Evolutionary conservation across 2,329 filamentous ascomycete species (phyloP).

Genomic region (Exophiala mesophila): DNA sequence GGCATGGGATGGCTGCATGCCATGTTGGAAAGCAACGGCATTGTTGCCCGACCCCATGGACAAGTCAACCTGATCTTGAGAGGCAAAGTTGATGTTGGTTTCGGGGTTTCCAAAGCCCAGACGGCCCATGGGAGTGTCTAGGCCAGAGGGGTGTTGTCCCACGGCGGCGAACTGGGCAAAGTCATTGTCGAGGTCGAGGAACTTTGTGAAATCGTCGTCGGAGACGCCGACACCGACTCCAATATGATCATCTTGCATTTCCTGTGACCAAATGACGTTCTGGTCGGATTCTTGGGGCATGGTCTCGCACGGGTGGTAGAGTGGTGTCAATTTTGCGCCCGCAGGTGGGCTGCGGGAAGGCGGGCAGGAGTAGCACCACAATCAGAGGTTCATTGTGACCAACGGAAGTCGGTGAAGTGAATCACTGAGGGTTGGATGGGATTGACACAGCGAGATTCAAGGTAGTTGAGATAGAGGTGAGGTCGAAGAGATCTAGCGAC

Average conservation of each 20-base stretch:
- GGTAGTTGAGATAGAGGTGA: not conserved
- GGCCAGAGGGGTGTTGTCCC: constrained; percentile 35
- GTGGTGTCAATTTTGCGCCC: constrained; percentile 9
- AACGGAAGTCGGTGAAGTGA: no score
- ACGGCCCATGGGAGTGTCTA: constrained; percentile 35
- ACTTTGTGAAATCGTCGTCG: constrained; percentile 47
- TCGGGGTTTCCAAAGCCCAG: constrained; percentile 32
- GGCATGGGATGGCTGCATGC: constrained; percentile 27
- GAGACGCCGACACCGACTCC: constrained; percentile 34
- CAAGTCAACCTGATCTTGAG: constrained; percentile 22
- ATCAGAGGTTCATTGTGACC: constrained; percentile 17
- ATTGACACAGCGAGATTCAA: not conserved
- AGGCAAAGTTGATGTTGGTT: constrained; percentile 12
- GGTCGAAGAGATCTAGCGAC: not conserved
- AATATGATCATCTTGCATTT: constrained; percentile 37
- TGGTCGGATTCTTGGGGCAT: constrained; percentile 25
- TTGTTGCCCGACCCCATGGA: constrained; percentile 24
- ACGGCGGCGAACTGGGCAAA: constrained; percentile 39
- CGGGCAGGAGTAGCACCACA: constrained; percentile 12
- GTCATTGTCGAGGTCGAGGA: constrained; percentile 46
- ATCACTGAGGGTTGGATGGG: no score
- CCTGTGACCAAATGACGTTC: constrained; percentile 35
- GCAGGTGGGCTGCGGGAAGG: constrained; percentile 25
- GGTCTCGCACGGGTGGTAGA: constrained; percentile 8
- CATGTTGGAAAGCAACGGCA: constrained; percentile 11